Base-by-base conservation (phyloP, 2,329 filamentous ascomycete genomes). In the Talaromyces amestolkiae region DNA sequence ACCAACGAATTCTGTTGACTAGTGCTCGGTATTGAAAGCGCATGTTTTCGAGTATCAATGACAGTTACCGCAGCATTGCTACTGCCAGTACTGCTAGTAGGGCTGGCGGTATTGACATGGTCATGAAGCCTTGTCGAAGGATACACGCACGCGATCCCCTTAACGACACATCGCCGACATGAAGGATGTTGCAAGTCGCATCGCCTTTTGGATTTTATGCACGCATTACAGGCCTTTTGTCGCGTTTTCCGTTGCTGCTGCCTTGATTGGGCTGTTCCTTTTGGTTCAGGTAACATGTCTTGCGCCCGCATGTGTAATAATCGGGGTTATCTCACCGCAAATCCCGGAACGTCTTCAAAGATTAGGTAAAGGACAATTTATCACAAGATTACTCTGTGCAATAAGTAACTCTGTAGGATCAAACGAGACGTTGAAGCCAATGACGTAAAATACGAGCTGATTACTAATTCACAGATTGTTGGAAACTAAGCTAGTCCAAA, bases 141-240 rank as follows among this genome's bases (percentile, higher is more conserved):
- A 43, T 66, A 66, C 1, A 58, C n/a, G 31, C 64, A 66, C 15
- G 56, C n/a, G 5, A 51, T 47, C 2, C 53, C 45, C 35, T 41
- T 63, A 13, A 59, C 43, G 7, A 51, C 39, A 19, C 64, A 66
- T 27, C 64, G 64, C n/a, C 64, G 64, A 54, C 64, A 66, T 19
- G 64, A 61, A 13, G 64, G 64, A 54, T 66, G 64, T 7, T 58
- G 60, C 54, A 66, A 19, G n/a, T 66, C 64, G 60, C 64, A 66
- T 35, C 59, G 59, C 24, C 64, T 19, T 31, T 66, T 66, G 10
- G 59, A 53, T 27, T 63, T 66, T 33, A 54, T 66, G 60, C 64
- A 66, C n/a, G 64, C 43, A 43, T 49, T 66, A 35, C 64, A 66
- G 33, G 64, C 64, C 13, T 66, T 66, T 39, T 60, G 64, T 8